Conservation (phyloP, 2,329 filamentous ascomycete species). For the Penicillium sp. region DNA sequence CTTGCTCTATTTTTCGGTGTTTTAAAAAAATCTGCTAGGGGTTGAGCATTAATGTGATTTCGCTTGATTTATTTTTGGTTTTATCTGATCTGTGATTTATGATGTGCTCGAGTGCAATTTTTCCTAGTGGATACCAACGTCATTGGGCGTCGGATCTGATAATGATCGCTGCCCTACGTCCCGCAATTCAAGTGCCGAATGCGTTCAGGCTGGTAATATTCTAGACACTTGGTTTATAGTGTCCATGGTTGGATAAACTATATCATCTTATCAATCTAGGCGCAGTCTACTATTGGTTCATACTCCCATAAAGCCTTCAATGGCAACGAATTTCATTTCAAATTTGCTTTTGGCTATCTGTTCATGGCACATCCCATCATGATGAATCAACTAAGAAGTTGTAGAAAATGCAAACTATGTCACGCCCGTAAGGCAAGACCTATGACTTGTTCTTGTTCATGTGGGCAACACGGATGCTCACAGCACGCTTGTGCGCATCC, state of each 20-base stretch:
- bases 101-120: not conserved
- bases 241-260: too few relatives aligned
- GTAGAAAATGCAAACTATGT: slow-evolving; percentile 2
- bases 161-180: slow-evolving; percentile 1
- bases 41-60: not conserved
- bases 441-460: slow-evolving; percentile 35
- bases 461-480: slow-evolving; percentile 62
- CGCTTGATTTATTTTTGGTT: not conserved
- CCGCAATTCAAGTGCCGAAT: not conserved
- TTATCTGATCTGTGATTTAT: not conserved
- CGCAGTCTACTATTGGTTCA: not conserved
- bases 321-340: not conserved
- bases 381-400: slow-evolving; percentile 5
- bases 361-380: slow-evolving; percentile 27
- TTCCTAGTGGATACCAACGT: slow-evolving; percentile 8
- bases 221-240: too few relatives aligned
- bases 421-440: not conserved
- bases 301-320: not conserved
- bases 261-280: not conserved
- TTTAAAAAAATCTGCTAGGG: slow-evolving; percentile 2
- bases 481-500: slow-evolving; percentile 82
- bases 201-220: not conserved
- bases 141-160: slow-evolving; percentile 6
- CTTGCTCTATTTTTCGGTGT: not conserved
- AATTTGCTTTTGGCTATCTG: slow-evolving; percentile 14